Percentiles rank a stretch among this genome's conserved stretches.
These are phyloP conservation scores for Solanum arcanum DNA, from an alignment of 257 asterid species.

Conservation along the genomic window DNA sequence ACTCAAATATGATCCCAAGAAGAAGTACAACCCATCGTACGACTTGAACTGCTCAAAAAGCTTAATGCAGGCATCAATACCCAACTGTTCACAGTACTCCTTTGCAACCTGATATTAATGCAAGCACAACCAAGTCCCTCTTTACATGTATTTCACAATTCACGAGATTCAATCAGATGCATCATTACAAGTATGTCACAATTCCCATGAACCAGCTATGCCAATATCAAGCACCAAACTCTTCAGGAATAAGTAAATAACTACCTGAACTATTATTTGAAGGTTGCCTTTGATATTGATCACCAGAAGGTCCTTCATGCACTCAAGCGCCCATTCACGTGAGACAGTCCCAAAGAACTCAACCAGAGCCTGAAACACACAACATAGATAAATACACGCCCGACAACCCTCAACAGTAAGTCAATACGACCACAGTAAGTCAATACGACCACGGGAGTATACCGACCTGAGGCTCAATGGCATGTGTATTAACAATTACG, in stretches of 20 bases:
- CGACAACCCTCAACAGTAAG: background rate
- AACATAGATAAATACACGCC: slow-evolving; percentile 4
- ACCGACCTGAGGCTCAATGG: slow-evolving; percentile 97
- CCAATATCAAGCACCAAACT: background rate
- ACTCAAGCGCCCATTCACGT: slow-evolving; percentile 90
- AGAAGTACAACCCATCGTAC: slow-evolving; percentile 92
- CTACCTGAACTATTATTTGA: slow-evolving; percentile 96
- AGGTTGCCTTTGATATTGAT: slow-evolving; percentile 92
- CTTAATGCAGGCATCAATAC: slow-evolving; percentile 87
- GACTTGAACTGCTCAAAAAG: slow-evolving; percentile 98
- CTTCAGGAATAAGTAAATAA: background rate
- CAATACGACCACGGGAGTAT: background rate
- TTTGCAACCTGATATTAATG: slow-evolving; percentile 63
- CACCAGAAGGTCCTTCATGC: slow-evolving; percentile 90
- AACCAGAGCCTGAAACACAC: slow-evolving; percentile 63
- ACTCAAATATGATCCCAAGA: slow-evolving; percentile 96
- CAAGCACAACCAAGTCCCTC: background rate
- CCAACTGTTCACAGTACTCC: slow-evolving; percentile 96
- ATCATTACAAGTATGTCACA: background rate
- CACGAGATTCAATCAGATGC: background rate
- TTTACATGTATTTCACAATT: background rate
- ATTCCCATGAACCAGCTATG: background rate
- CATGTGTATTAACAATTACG: slow-evolving; percentile 97
- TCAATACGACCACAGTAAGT: background rate
- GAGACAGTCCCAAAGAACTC: slow-evolving; percentile 93